phyloP scores from a whole-genome alignment of 2,329 filamentous ascomycete genomes.

The Stachybotrys chartarum region DNA sequence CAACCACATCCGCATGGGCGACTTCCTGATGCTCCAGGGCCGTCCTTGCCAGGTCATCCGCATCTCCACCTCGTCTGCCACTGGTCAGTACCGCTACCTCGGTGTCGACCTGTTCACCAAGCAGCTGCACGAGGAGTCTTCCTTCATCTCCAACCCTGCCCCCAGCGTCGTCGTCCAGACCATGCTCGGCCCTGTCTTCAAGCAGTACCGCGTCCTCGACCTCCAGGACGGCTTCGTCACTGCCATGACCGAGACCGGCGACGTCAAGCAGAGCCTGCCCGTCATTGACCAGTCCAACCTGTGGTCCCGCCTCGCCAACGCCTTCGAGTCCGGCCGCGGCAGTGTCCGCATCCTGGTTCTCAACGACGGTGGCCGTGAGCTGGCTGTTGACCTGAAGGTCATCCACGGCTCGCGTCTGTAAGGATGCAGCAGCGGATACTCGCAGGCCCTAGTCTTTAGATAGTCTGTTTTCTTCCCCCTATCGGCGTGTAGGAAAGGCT shows the following conservation, averaged over 20 bases:
- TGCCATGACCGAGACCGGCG: slow-evolving; percentile 97
- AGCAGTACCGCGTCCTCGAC: slow-evolving; percentile 99
- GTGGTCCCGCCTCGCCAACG: slow-evolving; percentile 68
- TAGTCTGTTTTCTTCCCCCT: slow-evolving; percentile 1
- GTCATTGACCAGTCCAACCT: slow-evolving; percentile 95
- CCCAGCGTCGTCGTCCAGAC: slow-evolving; percentile 98
- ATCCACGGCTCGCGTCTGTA: slow-evolving; percentile 73
- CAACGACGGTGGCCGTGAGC: slow-evolving; percentile 84
- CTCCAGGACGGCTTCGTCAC: slow-evolving; percentile 81
- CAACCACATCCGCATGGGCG: slow-evolving; percentile 99
- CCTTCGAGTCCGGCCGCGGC: slow-evolving; percentile 88
- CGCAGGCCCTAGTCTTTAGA: neutral
- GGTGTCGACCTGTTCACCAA: slow-evolving; percentile 99
- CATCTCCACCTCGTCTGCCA: slow-evolving; percentile 96
- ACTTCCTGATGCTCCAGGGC: slow-evolving; percentile 97
- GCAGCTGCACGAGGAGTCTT: slow-evolving; percentile 98
- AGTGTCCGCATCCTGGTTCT: slow-evolving; percentile 94
- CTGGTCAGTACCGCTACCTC: slow-evolving; percentile 98
- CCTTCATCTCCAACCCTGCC: slow-evolving; percentile 93
- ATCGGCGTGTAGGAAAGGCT: neutral
- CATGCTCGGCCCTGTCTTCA: slow-evolving; percentile 99
- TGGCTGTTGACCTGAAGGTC: slow-evolving; percentile 98
- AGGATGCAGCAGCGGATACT: slow-evolving; percentile 9
- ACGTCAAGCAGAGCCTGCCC: slow-evolving; percentile 92
- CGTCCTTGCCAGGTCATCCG: slow-evolving; percentile 99